Base-by-base conservation (phyloP, 768 basidiomycete genomes). In the Leccinum rimulosum region DNA sequence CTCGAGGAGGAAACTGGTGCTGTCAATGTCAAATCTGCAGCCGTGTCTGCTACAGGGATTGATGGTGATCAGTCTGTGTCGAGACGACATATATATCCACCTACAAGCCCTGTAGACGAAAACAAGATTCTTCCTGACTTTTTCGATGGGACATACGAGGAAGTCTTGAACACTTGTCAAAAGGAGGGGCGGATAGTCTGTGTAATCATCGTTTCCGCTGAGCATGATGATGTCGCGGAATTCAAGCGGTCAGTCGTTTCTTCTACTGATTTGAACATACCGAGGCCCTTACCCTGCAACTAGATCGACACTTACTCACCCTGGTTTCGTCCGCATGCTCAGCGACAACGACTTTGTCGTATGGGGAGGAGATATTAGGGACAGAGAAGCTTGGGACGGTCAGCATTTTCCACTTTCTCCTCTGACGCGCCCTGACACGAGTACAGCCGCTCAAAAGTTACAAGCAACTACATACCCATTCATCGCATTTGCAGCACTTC, bases 381-480 rank as follows among this genome's bases (percentile, higher is more conserved):
- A 91, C 65, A 79, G 80, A 36, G 93, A 96, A 61, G 85, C 91
- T 5, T 94, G 93, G 83, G 83, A 86, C 69, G 84, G 87, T 88
- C 49, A 49, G 75, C 54, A 17, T 54, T 30, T 17, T 31, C 0
- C 12, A 1, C 31, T 27, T n/a, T 52, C 10, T 15, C 35, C 7
- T 50, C 50, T 22, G 1, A 35, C 30, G 45, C 17, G 36, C 36
- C 28, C 40, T 61, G 3, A 70, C 47, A 30, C 33, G 47, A 43
- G 17, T 17, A 31, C 61, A 79, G 89, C 76, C 30, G 77, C 85
- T 12, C 83, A 88, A 67, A 91, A 90, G 69, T 77, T 98, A 1
- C 86, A 91, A 68, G 88, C 88, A 3, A 94, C 95, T 1, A 93
- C 95, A 0, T 97, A 90, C 67, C 97, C 96, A 0, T 95, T 95